Evolutionary conservation across 805 yeast genomes (phyloP).

Genomic region (Lipomyces orientalis): DNA sequence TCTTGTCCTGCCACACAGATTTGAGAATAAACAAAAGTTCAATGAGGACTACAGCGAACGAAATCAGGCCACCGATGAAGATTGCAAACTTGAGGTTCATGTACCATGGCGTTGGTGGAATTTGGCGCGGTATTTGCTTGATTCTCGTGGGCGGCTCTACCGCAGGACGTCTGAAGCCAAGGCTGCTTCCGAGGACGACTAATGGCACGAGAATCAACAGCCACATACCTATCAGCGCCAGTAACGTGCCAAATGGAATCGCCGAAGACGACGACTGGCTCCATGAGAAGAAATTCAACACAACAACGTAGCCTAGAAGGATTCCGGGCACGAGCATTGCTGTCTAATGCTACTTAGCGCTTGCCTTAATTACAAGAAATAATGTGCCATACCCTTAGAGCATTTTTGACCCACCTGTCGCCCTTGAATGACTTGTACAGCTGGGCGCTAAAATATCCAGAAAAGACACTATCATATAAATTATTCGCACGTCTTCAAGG

Average conservation of each 20-base stretch:
- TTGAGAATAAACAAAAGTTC: conserved; percentile 75
- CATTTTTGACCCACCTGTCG: conserved; percentile 47
- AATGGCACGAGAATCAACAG: conserved; percentile 74
- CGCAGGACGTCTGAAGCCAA: conserved; percentile 47
- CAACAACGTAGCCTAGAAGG: conserved; percentile 56
- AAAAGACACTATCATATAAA: conserved; percentile 50
- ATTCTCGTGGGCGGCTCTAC: conserved; percentile 39
- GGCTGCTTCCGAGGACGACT: conserved; percentile 66
- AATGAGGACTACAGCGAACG: conserved; percentile 80
- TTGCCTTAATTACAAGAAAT: conserved; percentile 14
- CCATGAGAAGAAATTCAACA: conserved; percentile 74
- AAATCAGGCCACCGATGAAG: conserved; percentile 69
- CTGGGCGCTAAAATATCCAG: conserved; percentile 74
- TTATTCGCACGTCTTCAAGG: background rate
- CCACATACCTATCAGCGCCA: conserved; percentile 63
- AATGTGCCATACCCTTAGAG: conserved; percentile 40
- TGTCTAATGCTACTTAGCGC: conserved; percentile 36
- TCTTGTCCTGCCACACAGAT: conserved; percentile 79
- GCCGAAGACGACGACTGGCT: conserved; percentile 75
- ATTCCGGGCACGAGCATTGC: conserved; percentile 45
- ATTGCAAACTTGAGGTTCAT: conserved; percentile 33
- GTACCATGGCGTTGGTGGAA: conserved; percentile 39
- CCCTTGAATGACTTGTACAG: conserved; percentile 60
- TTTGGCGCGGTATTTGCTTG: conserved; percentile 45
- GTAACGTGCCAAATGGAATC: conserved; percentile 76